phyloP scores from a whole-genome alignment of 2,329 filamentous ascomycete genomes.

The Helicocarpus griseus region DNA sequence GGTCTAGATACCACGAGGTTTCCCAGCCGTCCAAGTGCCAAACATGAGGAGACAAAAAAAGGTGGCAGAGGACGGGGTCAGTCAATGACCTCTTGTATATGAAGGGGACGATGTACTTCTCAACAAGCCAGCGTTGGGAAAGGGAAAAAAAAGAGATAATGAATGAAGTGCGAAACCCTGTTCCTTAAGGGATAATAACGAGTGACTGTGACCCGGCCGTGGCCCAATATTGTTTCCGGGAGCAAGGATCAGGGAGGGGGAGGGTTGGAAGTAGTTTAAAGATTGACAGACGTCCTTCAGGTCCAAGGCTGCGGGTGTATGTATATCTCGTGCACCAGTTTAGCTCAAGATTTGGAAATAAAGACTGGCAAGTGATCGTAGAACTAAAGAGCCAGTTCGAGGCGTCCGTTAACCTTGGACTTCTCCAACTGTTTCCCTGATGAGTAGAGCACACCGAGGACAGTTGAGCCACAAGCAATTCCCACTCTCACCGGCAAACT shows the following conservation, averaged over 20 bases:
- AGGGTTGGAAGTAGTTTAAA: background rate
- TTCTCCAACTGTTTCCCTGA: no score
- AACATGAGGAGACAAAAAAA: background rate
- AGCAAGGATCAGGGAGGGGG: background rate
- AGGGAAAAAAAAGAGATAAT: background rate
- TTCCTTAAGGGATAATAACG: background rate
- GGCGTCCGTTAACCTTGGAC: no score
- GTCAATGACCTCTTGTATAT: no score
- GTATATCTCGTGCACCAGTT: no score
- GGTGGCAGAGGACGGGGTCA: background rate
- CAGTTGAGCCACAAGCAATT: no score
- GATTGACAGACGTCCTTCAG: background rate
- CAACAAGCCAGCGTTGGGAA: background rate
- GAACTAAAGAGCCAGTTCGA: no score
- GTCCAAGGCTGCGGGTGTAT: background rate
- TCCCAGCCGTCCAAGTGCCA: background rate
- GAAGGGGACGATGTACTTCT: no score
- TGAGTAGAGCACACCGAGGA: no score
- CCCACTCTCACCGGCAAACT: background rate
- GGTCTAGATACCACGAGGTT: background rate
- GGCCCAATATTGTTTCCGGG: no score
- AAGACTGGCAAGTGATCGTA: no score
- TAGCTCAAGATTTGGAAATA: no score
- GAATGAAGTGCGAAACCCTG: background rate
- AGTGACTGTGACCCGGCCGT: background rate